Base-by-base conservation (phyloP, 352 stramenopile species). In the Peronospora farinosa region DNA sequence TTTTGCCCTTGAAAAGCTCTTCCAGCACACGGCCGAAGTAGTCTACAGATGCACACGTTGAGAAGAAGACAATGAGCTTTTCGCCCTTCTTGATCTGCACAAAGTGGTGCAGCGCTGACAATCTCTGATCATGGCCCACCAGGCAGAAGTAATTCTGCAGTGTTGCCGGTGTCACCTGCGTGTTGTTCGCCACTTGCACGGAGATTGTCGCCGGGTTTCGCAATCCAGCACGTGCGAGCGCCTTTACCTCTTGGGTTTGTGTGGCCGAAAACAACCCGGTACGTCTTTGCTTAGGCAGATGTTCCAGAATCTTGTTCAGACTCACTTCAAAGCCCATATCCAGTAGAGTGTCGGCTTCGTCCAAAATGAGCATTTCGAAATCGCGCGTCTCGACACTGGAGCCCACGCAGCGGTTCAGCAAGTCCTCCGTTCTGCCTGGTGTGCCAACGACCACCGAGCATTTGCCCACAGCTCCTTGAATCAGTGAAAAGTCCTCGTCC, bases 321-420 rank as follows among this genome's bases (percentile, higher is more conserved):
- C 91, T 96, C 10, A 96, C 80, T 59, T 97, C 87, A 58, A 99
- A 98, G 51, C 95, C 95, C 79, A 98, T 98, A 67, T 98, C 95
- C 31, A 99, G 77, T 31, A 99, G 60, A 17, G 95, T 97, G 62
- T 99, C 97, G n/a, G 96, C 96, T 67, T 99, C 97, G 67, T 99
- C 97, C 27, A 99, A 65, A 41, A 99, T 96, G 16, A 99, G 74
- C 27, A 98, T 88, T 58, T 99, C 96, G 44, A 99, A 88, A 68
- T 97, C 86, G 28, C 79, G 84, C 12, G 87, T 78, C 57, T 98
- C 88, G 35, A 98, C 51, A 12, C 61, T 78, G 27, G 65, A 72
- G 50, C 73, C 72, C 16, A 79, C 72, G 51, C 78, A 96, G 72
- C 70, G 74, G 47, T 84, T 91, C 60, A 86, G 86, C 49, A 97